Evolutionary conservation across 2,329 filamentous ascomycete genomes (phyloP).

Genomic region (Talaromyces sp.): DNA sequence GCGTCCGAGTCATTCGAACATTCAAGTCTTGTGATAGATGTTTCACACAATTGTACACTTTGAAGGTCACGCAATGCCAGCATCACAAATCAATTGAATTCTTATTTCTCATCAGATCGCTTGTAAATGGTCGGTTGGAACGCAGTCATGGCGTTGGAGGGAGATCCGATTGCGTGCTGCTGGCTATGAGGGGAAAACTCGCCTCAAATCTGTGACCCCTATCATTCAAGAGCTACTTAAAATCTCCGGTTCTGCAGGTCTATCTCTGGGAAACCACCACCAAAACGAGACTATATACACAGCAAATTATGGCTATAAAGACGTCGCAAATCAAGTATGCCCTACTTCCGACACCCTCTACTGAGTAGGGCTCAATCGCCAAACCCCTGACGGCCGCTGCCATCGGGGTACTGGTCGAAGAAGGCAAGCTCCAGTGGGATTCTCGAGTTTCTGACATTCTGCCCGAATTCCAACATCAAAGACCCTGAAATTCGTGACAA

Average conservation of each 20-base stretch:
- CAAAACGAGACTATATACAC: background rate
- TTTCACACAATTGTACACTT: background rate
- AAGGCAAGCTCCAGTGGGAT: background rate
- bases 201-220: too few relatives aligned
- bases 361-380: background rate
- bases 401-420: background rate
- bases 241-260: background rate
- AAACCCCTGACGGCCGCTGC: background rate
- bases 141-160: constrained; percentile 21
- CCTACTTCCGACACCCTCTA: background rate
- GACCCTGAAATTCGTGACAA: background rate
- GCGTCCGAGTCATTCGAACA: background rate
- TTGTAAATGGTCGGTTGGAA: constrained; percentile 5
- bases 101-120: constrained; percentile 33
- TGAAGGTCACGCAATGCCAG: background rate
- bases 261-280: background rate
- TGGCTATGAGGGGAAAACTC: background rate
- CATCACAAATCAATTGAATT: background rate
- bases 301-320: background rate
- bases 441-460: background rate
- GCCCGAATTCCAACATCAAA: background rate
- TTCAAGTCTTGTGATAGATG: background rate
- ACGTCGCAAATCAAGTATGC: background rate
- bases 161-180: constrained; percentile 34
- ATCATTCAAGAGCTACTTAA: too few relatives aligned